Evolutionary conservation across 2,329 filamentous ascomycete species (phyloP), one percentile per base, ranked within the genome.

Genomic region (Hirsutella minnesotensis): DNA sequence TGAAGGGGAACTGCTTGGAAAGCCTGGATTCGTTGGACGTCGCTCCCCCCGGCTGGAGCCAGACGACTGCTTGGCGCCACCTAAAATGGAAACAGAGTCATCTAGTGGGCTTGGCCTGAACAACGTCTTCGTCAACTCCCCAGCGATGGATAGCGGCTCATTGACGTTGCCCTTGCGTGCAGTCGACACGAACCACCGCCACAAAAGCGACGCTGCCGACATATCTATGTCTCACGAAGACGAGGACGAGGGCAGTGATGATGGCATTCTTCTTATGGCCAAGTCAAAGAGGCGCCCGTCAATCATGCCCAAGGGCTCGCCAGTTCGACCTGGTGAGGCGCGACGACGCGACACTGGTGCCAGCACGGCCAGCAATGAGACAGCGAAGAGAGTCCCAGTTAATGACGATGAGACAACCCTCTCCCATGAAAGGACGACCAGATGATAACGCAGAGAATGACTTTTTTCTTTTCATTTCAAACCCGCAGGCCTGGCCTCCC

Each of bases 301-400:
- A 7, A 48, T 52, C 22, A 44, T 43, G 13, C 45, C 33, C 16
- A 51, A 24, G 41, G 44, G 40, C 7, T 30, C 44, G 5, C 42
- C 53, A 27, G 30, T 51, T 46, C 40, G 59, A 13, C 60, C 58
- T 24, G 63, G 63, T 41, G 62, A 61, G 38, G 60, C 67, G 3
- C 64, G 62, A 46, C 66, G 77, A 44, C 69, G 77, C 27, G 73
- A 77, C 49, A 81, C 77, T 42, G 76, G 78, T 50, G 73, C 72
- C 1, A 79, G 74, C 49, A 72, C 75, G 22, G 73, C 70, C 27
- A 80, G 76, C 53, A 78, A 74, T 1, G 77, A 80, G 51, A 81
- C 77, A 36, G 77, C 77, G 33, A 81, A 79, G 61, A 78, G 77
- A 55, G 55, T 76, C 16, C 48, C 61, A 33, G 52, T 65, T 40